These are phyloP conservation scores for Penicillium silybi DNA, from an alignment of 495 filamentous ascomycete genomes.

Conservation along the genomic window DNA sequence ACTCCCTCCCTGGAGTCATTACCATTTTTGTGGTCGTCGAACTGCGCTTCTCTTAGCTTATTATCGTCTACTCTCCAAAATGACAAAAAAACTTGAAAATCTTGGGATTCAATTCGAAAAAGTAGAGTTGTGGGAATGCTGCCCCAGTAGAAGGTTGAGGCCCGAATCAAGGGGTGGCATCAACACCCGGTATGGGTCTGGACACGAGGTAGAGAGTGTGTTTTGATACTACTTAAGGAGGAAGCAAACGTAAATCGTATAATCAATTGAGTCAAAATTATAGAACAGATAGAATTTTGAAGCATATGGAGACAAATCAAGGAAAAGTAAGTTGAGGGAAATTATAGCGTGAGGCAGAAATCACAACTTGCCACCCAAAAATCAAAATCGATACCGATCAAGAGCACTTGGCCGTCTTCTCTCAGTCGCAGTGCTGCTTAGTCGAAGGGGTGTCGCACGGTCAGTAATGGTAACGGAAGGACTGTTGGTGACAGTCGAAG, in stretches of 20 bases:
- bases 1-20: background rate
- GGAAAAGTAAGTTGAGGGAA: too few species aligned
- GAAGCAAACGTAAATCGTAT: too few species aligned
- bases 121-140: background rate
- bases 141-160: background rate
- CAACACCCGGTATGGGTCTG: background rate
- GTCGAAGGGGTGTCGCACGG: conserved; percentile 6
- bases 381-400: background rate
- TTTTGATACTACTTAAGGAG: too few species aligned
- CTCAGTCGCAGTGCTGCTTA: conserved; percentile 5
- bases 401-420: conserved; percentile 4
- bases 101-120: background rate
- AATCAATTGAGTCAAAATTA: too few species aligned
- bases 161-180: background rate
- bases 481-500: conserved; percentile 4
- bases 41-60: background rate
- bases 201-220: too few species aligned
- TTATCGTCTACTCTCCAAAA: background rate
- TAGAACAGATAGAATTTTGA: too few species aligned
- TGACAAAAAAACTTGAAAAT: background rate
- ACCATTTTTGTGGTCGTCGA: background rate
- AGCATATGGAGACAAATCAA: too few species aligned
- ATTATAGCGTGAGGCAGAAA: too few species aligned
- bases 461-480: conserved; percentile 10
- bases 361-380: too few species aligned